phyloP scores from a whole-genome alignment of 2,329 filamentous ascomycete genomes.

The Calonectria crousiana region DNA sequence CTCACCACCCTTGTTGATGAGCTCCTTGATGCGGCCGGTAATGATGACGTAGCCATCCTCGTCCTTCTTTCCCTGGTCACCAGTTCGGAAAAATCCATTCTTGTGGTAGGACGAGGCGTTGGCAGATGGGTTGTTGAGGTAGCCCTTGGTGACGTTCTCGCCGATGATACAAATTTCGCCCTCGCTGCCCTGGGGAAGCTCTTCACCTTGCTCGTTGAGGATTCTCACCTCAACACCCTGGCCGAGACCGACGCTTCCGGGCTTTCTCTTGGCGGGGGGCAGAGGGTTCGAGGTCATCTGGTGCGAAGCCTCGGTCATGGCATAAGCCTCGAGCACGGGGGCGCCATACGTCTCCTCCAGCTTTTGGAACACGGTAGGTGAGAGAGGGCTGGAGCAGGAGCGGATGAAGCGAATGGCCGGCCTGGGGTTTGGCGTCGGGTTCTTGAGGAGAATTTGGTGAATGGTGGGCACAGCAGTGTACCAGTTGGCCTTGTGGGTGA shows the following conservation, averaged over 20 bases:
- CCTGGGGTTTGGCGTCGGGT: conserved; percentile 73
- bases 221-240: conserved; percentile 88
- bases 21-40: conserved; percentile 92
- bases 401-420: conserved; percentile 87
- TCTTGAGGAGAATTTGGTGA: conserved; percentile 87
- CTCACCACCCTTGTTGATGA: conserved; percentile 92
- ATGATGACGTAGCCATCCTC: conserved; percentile 86
- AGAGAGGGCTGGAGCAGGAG: conserved; percentile 86
- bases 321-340: conserved; percentile 89
- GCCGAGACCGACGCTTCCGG: conserved; percentile 84
- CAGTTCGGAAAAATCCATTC: conserved; percentile 87
- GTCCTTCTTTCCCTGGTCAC: conserved; percentile 87
- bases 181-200: conserved; percentile 76
- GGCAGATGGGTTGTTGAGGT: conserved; percentile 84
- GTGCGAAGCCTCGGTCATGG: conserved; percentile 91
- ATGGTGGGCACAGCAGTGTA: conserved; percentile 95
- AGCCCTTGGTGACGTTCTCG: conserved; percentile 86
- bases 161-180: conserved; percentile 88
- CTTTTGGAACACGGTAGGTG: conserved; percentile 84
- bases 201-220: conserved; percentile 75
- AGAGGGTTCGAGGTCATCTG: conserved; percentile 85
- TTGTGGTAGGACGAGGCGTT: conserved; percentile 81
- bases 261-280: conserved; percentile 79
- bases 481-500: conserved; percentile 83
- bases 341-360: conserved; percentile 82